These are phyloP conservation scores for Carex arenaria DNA, from an alignment of 202 grass and related monocot species.

Conservation along the genomic window DNA sequence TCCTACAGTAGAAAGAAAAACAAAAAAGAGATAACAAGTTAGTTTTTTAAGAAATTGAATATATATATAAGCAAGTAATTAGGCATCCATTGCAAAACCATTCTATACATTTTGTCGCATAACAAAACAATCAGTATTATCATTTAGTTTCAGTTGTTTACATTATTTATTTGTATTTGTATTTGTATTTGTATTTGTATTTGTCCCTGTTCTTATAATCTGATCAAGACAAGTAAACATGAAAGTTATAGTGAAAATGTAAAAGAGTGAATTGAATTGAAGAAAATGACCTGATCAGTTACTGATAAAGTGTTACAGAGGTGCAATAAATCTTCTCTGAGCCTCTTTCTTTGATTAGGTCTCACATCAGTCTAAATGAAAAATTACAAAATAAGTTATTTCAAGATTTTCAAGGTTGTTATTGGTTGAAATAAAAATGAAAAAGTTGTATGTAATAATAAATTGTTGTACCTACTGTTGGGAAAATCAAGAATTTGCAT, in stretches of 20 bases:
- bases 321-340: not conserved
- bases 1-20: not conserved
- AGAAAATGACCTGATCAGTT: not conserved
- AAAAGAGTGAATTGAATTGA: not conserved
- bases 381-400: not conserved
- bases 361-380: not conserved
- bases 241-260: not conserved
- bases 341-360: constrained; percentile 3
- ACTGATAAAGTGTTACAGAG: not conserved
- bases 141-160: not conserved
- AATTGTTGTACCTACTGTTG: not conserved
- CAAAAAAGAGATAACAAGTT: not conserved
- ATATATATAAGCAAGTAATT: not conserved
- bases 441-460: not conserved
- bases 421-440: not conserved
- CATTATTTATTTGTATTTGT: not conserved
- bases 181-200: not conserved
- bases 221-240: constrained; percentile 1
- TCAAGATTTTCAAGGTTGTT: not conserved
- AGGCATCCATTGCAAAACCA: not conserved
- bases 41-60: not conserved
- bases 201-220: not conserved
- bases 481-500: not conserved
- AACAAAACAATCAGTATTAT: not conserved
- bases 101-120: not conserved